Evolutionary conservation across 2,329 filamentous ascomycete genomes (phyloP).

Genomic region (Fusarium pilosicola): DNA sequence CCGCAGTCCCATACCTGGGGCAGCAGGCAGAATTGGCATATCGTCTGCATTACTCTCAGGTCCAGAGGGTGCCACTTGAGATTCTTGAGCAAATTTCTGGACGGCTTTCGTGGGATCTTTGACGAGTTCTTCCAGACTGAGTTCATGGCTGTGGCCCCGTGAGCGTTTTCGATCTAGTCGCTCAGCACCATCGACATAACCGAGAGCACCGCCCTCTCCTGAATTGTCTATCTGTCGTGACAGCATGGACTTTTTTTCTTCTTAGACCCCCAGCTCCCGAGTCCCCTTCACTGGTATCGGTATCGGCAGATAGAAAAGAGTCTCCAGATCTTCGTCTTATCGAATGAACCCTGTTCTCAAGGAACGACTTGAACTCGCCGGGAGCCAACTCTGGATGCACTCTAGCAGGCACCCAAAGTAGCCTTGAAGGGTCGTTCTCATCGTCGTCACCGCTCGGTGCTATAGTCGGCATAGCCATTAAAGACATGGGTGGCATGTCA

Average conservation of each 20-base stretch:
- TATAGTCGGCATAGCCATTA: constrained; percentile 76
- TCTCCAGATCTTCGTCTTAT: constrained; percentile 87
- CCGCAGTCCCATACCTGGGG: constrained; percentile 81
- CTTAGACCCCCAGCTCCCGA: constrained; percentile 72
- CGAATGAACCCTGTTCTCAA: constrained; percentile 91
- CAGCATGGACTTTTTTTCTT: constrained; percentile 93
- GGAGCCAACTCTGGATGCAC: constrained; percentile 95
- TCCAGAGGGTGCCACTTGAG: constrained; percentile 56
- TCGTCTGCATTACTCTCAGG: constrained; percentile 68
- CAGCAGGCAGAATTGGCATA: constrained; percentile 84
- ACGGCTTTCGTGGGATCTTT: constrained; percentile 80
- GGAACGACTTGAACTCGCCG: constrained; percentile 94
- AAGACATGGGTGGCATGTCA: constrained; percentile 76
- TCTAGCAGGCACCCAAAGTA: constrained; percentile 96
- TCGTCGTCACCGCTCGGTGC: constrained; percentile 79
- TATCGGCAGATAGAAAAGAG: constrained; percentile 68
- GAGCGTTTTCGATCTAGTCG: constrained; percentile 79
- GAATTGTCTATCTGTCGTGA: constrained; percentile 88
- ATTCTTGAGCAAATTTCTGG: constrained; percentile 71
- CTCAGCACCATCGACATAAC: constrained; percentile 86
- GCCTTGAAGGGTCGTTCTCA: constrained; percentile 85
- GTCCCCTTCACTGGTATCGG: constrained; percentile 60
- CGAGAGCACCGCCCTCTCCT: constrained; percentile 64
- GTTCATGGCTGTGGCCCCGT: constrained; percentile 64
- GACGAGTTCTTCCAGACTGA: constrained; percentile 84